These are phyloP conservation scores for Cydonia oblonga DNA, from an alignment of 331 rosid genomes.

Conservation along the genomic window DNA sequence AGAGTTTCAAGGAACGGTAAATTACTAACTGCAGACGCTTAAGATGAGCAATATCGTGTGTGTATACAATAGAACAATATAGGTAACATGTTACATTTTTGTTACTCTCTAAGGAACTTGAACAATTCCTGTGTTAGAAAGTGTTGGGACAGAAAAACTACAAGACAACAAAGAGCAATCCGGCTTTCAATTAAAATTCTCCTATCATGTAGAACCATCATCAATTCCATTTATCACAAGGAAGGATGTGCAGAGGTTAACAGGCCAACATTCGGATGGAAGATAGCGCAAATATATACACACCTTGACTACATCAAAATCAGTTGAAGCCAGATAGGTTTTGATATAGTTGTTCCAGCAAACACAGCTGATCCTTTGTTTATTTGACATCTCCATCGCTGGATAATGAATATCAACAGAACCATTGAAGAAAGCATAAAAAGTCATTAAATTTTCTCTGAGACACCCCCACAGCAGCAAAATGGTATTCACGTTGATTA, in stretches of 20 bases:
- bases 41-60: not conserved
- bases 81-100: too few relatives aligned
- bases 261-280: not conserved
- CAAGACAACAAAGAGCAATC: too few relatives aligned
- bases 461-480: slow-evolving; percentile 83
- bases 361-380: slow-evolving; percentile 69
- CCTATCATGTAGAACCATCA: slow-evolving; percentile 41
- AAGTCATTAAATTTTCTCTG: slow-evolving; percentile 71
- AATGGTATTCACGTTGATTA: slow-evolving; percentile 72
- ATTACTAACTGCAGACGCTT: not conserved
- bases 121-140: too few relatives aligned
- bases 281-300: too few relatives aligned
- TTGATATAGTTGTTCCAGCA: slow-evolving; percentile 81
- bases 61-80: not conserved
- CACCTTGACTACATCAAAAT: slow-evolving; percentile 78
- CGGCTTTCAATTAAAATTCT: too few relatives aligned
- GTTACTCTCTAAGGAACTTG: too few relatives aligned
- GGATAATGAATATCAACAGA: slow-evolving; percentile 80
- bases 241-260: not conserved
- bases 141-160: too few relatives aligned
- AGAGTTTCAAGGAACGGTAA: not conserved
- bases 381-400: slow-evolving; percentile 63
- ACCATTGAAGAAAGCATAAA: slow-evolving; percentile 49
- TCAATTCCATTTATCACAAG: slow-evolving; percentile 41
- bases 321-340: slow-evolving; percentile 82